Percentiles rank a stretch among this genome's conserved stretches.
Conservation (phyloP, 441 rosid species). For the Pelargonium citronellum region DNA sequence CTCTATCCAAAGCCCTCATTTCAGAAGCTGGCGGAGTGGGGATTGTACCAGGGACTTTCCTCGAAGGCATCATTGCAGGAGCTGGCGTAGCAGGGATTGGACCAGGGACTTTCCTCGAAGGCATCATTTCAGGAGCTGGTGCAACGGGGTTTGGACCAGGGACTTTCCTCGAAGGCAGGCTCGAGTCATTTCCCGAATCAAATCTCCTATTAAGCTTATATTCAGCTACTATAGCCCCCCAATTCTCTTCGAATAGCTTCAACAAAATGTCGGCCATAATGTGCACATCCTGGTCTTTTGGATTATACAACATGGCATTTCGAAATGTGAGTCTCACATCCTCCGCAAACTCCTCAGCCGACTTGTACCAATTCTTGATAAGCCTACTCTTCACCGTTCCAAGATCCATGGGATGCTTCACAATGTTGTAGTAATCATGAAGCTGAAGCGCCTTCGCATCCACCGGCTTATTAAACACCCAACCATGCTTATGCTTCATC, state of each 20-base stretch:
- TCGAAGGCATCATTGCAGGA: too few species aligned
- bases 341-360: slow-evolving; percentile 89
- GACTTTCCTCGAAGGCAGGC: too few species aligned
- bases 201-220: slow-evolving; percentile 54
- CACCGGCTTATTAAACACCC: slow-evolving; percentile 94
- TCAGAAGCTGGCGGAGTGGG: slow-evolving; percentile 34
- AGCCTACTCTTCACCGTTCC: slow-evolving; percentile 73
- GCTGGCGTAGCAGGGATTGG: too few species aligned
- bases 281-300: slow-evolving; percentile 92
- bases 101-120: too few species aligned
- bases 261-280: slow-evolving; percentile 69
- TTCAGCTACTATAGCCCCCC: slow-evolving; percentile 70
- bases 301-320: slow-evolving; percentile 93
- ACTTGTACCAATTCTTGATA: slow-evolving; percentile 74
- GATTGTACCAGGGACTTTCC: too few species aligned
- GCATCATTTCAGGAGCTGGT: too few species aligned
- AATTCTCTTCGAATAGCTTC: slow-evolving; percentile 74
- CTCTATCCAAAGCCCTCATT: slow-evolving; percentile 66
- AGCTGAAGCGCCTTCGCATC: slow-evolving; percentile 71
- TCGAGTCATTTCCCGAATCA: too few species aligned
- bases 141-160: too few species aligned
- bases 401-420: slow-evolving; percentile 92
- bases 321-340: slow-evolving; percentile 95
- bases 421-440: slow-evolving; percentile 76
- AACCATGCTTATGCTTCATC: slow-evolving; percentile 95